Conservation (phyloP, 1,284 basidiomycete genomes). For the Cutaneotrichosporon arboriforme region DNA sequence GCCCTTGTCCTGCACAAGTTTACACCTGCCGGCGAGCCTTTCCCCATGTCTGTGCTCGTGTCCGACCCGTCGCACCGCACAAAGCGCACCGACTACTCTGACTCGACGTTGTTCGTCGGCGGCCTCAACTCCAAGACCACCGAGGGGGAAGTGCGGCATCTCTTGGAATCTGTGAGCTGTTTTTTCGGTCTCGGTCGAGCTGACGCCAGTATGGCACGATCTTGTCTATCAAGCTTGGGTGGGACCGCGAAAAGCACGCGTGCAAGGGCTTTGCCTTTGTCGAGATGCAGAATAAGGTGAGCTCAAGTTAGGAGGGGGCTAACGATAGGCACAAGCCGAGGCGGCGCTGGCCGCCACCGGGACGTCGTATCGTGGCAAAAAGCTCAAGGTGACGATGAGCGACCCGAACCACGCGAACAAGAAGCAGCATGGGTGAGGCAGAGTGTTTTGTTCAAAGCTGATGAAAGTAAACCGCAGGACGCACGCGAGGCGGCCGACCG, state of each 20-base stretch:
- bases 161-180: constrained; percentile 76
- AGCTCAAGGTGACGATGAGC: constrained; percentile 35
- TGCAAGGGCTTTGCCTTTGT: constrained; percentile 88
- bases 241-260: constrained; percentile 61
- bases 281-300: constrained; percentile 58
- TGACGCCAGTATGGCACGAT: constrained; percentile 65
- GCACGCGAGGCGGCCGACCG: constrained; percentile 52
- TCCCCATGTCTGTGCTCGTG: constrained; percentile 70
- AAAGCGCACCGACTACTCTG: constrained; percentile 76
- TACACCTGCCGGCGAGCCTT: constrained; percentile 61
- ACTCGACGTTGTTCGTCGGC: constrained; percentile 82
- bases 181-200: background rate
- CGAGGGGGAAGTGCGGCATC: constrained; percentile 62
- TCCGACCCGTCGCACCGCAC: constrained; percentile 88
- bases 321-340: constrained; percentile 60
- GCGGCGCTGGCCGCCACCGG: constrained; percentile 74
- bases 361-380: constrained; percentile 55
- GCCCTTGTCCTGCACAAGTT: constrained; percentile 71
- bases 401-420: constrained; percentile 31
- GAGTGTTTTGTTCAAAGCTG: background rate
- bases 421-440: constrained; percentile 12
- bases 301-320: constrained; percentile 59
- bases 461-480: constrained; percentile 2
- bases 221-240: constrained; percentile 70
- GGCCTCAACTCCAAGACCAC: constrained; percentile 60